Conservation (phyloP, 495 filamentous ascomycete genomes). For the Aspergillus taichungensis region DNA sequence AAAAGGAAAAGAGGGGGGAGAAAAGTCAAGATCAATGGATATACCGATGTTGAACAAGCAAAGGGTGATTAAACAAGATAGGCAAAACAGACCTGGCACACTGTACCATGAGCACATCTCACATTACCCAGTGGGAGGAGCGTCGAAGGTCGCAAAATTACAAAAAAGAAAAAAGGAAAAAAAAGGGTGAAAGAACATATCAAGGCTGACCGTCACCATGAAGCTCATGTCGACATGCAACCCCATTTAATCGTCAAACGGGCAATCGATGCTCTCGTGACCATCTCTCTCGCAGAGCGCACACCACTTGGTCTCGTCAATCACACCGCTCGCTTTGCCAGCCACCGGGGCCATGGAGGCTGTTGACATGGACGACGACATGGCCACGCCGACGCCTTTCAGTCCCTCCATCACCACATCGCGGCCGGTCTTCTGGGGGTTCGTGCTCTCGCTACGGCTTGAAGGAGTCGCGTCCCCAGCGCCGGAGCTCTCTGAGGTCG, state of each 20-base stretch:
- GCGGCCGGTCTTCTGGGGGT: constrained; percentile 31
- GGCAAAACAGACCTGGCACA: constrained; percentile 5
- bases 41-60: constrained; percentile 5
- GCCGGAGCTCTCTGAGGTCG: constrained; percentile 12
- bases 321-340: constrained; percentile 69
- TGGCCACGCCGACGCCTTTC: constrained; percentile 43
- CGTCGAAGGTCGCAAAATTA: neutral
- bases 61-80: constrained; percentile 10
- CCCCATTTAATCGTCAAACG: constrained; percentile 70
- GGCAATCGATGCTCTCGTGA: constrained; percentile 92
- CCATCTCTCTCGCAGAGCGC: constrained; percentile 94
- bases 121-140: constrained; percentile 6
- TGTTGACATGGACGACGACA: constrained; percentile 5
- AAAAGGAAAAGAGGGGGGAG: constrained; percentile 6
- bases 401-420: constrained; percentile 56
- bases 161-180: neutral
- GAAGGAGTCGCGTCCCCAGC: constrained; percentile 9
- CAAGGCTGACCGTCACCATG: neutral
- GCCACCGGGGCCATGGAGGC: constrained; percentile 46
- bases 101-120: constrained; percentile 9
- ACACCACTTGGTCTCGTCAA: constrained; percentile 90
- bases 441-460: constrained; percentile 11
- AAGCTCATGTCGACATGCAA: constrained; percentile 7
- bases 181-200: neutral
- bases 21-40: constrained; percentile 5